These are phyloP conservation scores for Digitaria exilis DNA, from an alignment of 202 grass and related monocot genomes.

Conservation along the genomic window DNA sequence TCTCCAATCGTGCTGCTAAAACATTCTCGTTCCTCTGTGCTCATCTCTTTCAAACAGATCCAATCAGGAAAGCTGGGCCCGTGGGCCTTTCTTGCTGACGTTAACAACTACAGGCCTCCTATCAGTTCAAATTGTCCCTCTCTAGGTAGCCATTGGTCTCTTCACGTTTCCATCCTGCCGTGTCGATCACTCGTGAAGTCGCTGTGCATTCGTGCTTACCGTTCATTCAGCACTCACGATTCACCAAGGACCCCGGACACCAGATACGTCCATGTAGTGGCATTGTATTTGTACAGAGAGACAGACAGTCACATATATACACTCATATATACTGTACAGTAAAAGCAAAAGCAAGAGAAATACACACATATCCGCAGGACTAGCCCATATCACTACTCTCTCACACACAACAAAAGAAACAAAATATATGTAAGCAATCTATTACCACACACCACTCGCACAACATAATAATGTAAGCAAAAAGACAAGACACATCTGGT, in stretches of 20 bases:
- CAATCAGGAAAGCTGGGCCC: no score
- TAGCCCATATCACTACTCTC: neutral
- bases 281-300: neutral
- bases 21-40: no score
- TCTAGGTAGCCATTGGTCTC: no score
- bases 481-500: neutral
- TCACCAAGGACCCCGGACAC: neutral
- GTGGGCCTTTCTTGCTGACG: no score
- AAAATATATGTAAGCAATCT: neutral
- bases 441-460: neutral
- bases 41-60: no score
- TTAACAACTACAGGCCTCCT: no score
- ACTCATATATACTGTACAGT: neutral
- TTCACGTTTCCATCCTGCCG: no score
- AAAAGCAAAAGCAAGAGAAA: neutral
- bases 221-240: no score
- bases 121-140: no score
- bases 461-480: neutral
- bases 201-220: neutral
- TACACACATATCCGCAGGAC: neutral
- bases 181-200: no score
- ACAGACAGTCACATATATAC: neutral
- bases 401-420: neutral
- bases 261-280: neutral
- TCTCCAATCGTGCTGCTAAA: no score